Base-by-base conservation (phyloP, 140 eudicot genomes). In the Stevia rebaudiana region DNA sequence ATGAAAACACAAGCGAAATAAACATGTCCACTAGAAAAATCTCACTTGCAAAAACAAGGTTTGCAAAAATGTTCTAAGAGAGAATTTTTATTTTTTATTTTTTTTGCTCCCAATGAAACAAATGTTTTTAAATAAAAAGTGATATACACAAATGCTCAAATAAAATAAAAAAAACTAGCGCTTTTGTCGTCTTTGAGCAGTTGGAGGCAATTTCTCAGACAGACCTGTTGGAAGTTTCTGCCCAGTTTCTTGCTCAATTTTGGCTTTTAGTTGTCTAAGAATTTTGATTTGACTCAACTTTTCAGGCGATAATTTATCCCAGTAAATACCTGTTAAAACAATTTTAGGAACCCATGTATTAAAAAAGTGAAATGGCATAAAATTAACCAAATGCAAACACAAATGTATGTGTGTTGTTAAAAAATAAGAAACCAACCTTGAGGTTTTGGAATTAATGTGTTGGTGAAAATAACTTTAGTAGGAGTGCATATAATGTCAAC, bases 401-500 rank as follows among this genome's bases (percentile, higher is more conserved):
- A 33, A 8, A n/a, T n/a, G n/a, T n/a, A n/a, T n/a, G n/a, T 28
- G 33, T 28, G 33, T 28, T 28, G 3, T 28, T 28, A 2, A 28
- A 28, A 28, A 36, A 7, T 36, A 36, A 41, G 44, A 28, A 41
- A 68, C 79, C 23, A 30, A 89, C 95, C 97, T 86, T 87, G 95
- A 54, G 97, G 95, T 74, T 90, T 90, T 4, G 97, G 95, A 58
- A 90, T 90, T 36, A 84, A 42, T 3, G 90, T 90, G 63, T 87
- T 80, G 65, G 97, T 90, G 49, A 77, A 90, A 55, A 90, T 90
- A 47, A 90, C 79, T 67, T 47, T 88, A 46, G 97, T 86, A 1
- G 97, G 95, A 54, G 97, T 90, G 82, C 97, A 90, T 74, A 90
- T 84, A 67, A 90, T 90, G 70, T 90, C 97, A 48, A 90, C 95